Conservation (phyloP, 116 monocot species). For the Thalassia testudinum region DNA sequence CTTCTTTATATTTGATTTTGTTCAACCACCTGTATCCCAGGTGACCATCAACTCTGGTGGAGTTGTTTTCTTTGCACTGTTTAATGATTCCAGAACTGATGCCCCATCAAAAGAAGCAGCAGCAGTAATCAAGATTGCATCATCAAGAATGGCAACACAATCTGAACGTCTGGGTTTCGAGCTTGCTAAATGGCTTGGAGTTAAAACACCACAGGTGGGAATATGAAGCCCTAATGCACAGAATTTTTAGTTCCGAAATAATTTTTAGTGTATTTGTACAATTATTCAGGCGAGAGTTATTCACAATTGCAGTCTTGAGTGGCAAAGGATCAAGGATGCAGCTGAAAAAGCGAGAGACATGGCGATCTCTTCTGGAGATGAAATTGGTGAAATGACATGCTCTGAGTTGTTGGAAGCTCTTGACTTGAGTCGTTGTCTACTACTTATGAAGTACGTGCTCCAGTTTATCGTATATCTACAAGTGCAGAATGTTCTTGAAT, state of each 20-base stretch:
- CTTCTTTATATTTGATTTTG: too few relatives aligned
- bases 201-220: constrained; percentile 68
- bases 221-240: neutral
- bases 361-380: constrained; percentile 34
- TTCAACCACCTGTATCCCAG: constrained; percentile 9
- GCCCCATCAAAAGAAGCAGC: constrained; percentile 36
- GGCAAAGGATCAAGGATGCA: constrained; percentile 81
- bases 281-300: constrained; percentile 57
- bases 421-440: constrained; percentile 75
- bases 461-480: neutral
- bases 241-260: too few relatives aligned
- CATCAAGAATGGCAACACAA: constrained; percentile 90
- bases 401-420: constrained; percentile 84
- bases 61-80: constrained; percentile 92
- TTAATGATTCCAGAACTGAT: constrained; percentile 15
- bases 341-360: constrained; percentile 50
- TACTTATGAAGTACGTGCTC: constrained; percentile 72
- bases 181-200: constrained; percentile 84
- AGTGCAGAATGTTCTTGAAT: neutral
- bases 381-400: constrained; percentile 62
- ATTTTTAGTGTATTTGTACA: neutral
- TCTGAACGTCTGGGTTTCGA: constrained; percentile 94
- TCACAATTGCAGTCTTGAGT: constrained; percentile 54
- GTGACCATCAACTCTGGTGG: constrained; percentile 95
- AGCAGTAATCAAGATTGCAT: constrained; percentile 78